A percentile compares a stretch with the other conserved stretches of the same genome.
Conservation (phyloP, 345 rosid species). For the Stellera chamaejasme region DNA sequence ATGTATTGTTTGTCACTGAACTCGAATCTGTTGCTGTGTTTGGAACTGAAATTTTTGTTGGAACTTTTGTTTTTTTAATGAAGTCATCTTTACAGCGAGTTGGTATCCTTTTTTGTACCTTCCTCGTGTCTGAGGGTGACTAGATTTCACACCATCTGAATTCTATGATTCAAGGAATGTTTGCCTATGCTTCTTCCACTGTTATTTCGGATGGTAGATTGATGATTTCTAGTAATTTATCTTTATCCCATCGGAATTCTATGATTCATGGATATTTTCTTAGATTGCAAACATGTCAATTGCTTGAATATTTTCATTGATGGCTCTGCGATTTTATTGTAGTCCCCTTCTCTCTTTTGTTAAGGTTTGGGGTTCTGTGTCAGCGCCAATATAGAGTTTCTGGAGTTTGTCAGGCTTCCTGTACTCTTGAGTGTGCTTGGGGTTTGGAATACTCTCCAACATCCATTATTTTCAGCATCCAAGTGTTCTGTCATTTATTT, state of each 20-base stretch:
- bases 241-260: no score
- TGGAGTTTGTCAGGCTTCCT: slow-evolving; percentile 37
- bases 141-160: slow-evolving; percentile 12
- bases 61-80: neutral
- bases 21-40: neutral
- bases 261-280: neutral
- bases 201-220: slow-evolving; percentile 22
- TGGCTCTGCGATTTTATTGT: slow-evolving; percentile 2
- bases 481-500: neutral
- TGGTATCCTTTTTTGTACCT: slow-evolving; percentile 11
- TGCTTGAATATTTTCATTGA: neutral
- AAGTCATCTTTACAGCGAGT: slow-evolving; percentile 35
- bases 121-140: slow-evolving; percentile 35
- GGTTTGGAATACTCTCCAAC: slow-evolving; percentile 38
- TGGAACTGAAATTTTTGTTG: neutral
- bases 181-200: neutral
- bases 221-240: no score
- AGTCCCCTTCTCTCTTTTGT: neutral
- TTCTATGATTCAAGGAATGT: slow-evolving; percentile 7
- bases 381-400: slow-evolving; percentile 15
- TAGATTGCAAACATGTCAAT: neutral
- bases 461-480: neutral
- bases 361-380: slow-evolving; percentile 5
- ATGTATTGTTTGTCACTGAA: neutral
- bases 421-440: slow-evolving; percentile 20